phyloP scores from a whole-genome alignment of 179 eudicot genomes.

The Silene coronaria region DNA sequence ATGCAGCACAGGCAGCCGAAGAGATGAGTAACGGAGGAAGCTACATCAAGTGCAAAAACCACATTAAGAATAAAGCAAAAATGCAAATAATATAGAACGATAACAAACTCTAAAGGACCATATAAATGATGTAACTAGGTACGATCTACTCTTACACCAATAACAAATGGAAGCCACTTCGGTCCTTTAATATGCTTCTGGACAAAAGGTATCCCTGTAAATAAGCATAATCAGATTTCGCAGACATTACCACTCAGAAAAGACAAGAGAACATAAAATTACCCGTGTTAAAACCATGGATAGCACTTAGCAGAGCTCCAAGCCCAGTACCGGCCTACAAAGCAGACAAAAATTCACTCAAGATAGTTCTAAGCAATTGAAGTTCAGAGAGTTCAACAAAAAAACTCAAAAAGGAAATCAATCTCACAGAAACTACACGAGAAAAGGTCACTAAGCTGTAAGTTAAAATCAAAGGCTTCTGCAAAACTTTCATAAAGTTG shows the following conservation, averaged over 20 bases:
- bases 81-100: background rate
- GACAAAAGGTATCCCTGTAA: conserved; percentile 65
- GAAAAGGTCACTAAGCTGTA: background rate
- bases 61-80: background rate
- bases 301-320: conserved; percentile 81
- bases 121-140: background rate
- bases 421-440: background rate
- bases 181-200: conserved; percentile 80
- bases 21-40: conserved; percentile 65
- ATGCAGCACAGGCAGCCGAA: conserved; percentile 72
- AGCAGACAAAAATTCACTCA: conserved; percentile 1
- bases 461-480: background rate
- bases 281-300: conserved; percentile 75
- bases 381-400: background rate
- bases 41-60: conserved; percentile 32
- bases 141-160: conserved; percentile 56
- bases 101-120: background rate
- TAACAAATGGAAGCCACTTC: conserved; percentile 79
- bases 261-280: conserved; percentile 14
- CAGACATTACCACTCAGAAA: background rate
- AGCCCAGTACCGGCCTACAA: conserved; percentile 75
- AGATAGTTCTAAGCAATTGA: background rate
- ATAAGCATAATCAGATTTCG: conserved; percentile 18
- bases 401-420: background rate
- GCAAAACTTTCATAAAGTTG: background rate